A percentile compares a stretch with the other conserved stretches of the same genome.
Conservation (phyloP, 257 asterid genomes). For the Euphrasia confusa region DNA sequence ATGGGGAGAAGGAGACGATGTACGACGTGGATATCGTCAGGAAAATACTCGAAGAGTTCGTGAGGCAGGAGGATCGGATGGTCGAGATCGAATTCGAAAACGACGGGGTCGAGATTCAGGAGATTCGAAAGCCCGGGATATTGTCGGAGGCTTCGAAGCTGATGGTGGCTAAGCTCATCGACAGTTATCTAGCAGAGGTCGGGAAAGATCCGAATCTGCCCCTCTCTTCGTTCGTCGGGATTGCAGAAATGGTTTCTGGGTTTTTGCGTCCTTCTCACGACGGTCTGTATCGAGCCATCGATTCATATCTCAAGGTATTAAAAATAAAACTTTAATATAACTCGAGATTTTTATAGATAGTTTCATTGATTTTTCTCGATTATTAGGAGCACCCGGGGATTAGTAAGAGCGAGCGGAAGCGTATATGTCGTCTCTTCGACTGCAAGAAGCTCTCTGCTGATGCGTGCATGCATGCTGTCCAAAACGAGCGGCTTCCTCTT, state of each 20-base stretch:
- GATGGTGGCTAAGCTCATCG: conserved; percentile 89
- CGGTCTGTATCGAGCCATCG: conserved; percentile 78
- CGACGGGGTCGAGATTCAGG: conserved; percentile 53
- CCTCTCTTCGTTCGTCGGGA: conserved; percentile 46
- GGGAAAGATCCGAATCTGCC: conserved; percentile 79
- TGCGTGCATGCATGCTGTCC: conserved; percentile 93
- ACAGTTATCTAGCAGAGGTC: conserved; percentile 77
- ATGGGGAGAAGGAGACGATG: conserved; percentile 50
- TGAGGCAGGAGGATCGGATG: conserved; percentile 48
- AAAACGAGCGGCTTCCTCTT: conserved; percentile 82
- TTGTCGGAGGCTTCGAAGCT: conserved; percentile 94
- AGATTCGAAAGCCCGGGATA: conserved; percentile 64
- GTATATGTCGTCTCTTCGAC: conserved; percentile 73
- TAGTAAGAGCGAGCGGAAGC: conserved; percentile 82
- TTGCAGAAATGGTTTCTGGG: conserved; percentile 73
- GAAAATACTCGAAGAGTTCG: conserved; percentile 65
- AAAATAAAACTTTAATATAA: not conserved
- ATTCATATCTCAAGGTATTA: conserved; percentile 76
- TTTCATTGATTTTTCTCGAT: not conserved
- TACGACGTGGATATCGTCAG: conserved; percentile 56
- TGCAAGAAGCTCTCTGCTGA: conserved; percentile 91
- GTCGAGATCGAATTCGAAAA: conserved; percentile 40
- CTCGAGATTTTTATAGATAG: too few relatives aligned
- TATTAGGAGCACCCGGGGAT: conserved; percentile 77
- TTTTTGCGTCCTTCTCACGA: conserved; percentile 77